phyloP scores from a whole-genome alignment of 345 rosid genomes.

The Acer negundo region DNA sequence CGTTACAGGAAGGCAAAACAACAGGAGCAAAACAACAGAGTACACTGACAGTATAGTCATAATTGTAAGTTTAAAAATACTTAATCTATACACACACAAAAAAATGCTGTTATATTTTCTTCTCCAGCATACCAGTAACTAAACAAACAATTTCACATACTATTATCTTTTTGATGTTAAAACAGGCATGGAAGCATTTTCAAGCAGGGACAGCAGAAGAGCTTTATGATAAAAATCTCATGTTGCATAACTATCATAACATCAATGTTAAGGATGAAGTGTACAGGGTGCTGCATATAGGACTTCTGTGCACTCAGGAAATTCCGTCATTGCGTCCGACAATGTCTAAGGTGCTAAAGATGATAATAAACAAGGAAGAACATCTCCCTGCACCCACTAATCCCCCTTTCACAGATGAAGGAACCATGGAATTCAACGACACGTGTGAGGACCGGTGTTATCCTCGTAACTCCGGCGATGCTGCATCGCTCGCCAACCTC shows the following conservation, averaged over 20 bases:
- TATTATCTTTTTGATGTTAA: neutral
- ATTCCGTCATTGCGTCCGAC: conserved; percentile 66
- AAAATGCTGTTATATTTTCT: neutral
- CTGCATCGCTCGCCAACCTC: conserved; percentile 62
- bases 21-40: conserved; percentile 66
- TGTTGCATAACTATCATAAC: conserved; percentile 44
- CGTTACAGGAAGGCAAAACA: conserved; percentile 80
- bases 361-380: conserved; percentile 71
- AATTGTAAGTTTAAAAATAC: conserved; percentile 47
- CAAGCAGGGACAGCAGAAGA: conserved; percentile 68
- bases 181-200: conserved; percentile 79
- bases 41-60: conserved; percentile 79
- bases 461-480: conserved; percentile 43
- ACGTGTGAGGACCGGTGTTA: conserved; percentile 32
- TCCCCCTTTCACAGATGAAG: conserved; percentile 89
- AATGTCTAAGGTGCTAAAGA: conserved; percentile 73
- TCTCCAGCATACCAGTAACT: neutral
- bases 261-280: conserved; percentile 52
- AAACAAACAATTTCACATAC: conserved; percentile 11
- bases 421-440: conserved; percentile 74
- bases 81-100: neutral
- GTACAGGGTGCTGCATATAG: conserved; percentile 68
- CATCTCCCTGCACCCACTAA: conserved; percentile 63
- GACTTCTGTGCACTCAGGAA: conserved; percentile 84
- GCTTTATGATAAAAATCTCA: conserved; percentile 67